phyloP scores from a whole-genome alignment of 2,329 filamentous ascomycete genomes.

The Ascochyta viciae-villosae region DNA sequence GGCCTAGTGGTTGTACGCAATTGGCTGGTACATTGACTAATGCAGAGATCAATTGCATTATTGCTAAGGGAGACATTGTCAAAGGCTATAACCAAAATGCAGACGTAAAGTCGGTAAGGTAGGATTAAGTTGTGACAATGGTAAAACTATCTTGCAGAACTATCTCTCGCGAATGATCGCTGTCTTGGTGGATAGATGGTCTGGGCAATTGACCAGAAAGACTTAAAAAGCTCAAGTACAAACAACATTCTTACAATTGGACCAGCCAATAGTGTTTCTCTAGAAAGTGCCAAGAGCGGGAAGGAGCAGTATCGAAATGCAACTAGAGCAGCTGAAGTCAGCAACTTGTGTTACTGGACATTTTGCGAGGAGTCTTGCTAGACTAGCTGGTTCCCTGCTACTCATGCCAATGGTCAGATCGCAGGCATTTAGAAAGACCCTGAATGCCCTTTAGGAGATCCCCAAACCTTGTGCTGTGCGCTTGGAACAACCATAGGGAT shows the following conservation, averaged over 20 bases:
- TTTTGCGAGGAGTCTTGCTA: not conserved
- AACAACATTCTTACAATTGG: not conserved
- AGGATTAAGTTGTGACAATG: slow-evolving; percentile 32
- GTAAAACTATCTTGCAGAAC: slow-evolving; percentile 57
- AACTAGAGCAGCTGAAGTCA: not conserved
- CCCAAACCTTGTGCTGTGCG: not conserved
- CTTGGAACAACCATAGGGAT: not conserved
- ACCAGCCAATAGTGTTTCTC: not conserved
- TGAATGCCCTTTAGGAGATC: not conserved
- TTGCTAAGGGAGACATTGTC: slow-evolving; percentile 23
- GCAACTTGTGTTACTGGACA: not conserved
- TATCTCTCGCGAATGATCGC: slow-evolving; percentile 46
- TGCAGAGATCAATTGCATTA: slow-evolving; percentile 47
- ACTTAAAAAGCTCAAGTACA: not conserved
- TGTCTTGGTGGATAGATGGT: too few relatives aligned
- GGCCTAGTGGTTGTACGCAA: slow-evolving; percentile 24
- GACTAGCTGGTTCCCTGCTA: not conserved
- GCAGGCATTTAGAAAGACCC: not conserved
- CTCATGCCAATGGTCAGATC: not conserved
- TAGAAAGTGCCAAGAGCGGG: not conserved
- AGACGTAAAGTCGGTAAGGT: slow-evolving; percentile 19
- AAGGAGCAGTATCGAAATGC: not conserved
- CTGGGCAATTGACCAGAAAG: not conserved
- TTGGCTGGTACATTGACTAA: slow-evolving; percentile 43
- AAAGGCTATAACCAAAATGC: slow-evolving; percentile 9